phyloP scores from a whole-genome alignment of 1,139 yeast species.

The Zygosaccharomyces pseudobailii region DNA sequence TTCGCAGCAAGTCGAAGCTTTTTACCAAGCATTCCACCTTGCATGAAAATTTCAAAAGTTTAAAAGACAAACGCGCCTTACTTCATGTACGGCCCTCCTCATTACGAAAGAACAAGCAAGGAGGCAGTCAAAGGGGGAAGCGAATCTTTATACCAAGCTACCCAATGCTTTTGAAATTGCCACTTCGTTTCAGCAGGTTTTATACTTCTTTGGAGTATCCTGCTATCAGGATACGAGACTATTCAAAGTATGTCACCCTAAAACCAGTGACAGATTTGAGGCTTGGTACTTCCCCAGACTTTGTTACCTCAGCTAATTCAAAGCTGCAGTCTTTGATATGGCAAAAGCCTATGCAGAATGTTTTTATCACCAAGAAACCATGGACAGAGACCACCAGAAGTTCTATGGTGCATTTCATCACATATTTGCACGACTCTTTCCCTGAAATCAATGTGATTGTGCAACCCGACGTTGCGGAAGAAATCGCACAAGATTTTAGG shows the following conservation, averaged over 20 bases:
- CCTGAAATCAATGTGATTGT: conserved; percentile 73
- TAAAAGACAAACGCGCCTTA: not conserved
- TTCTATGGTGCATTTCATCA: conserved; percentile 63
- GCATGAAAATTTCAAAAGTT: not conserved
- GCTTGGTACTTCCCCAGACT: conserved; percentile 36
- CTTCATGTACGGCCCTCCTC: not conserved
- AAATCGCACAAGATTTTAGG: conserved; percentile 46
- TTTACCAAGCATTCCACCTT: not conserved
- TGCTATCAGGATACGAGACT: conserved; percentile 20
- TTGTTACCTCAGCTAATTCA: conserved; percentile 42
- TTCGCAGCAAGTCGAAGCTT: not conserved
- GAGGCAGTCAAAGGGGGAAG: not conserved
- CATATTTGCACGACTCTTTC: conserved; percentile 49
- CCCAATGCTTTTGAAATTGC: not conserved
- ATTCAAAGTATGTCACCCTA: conserved; percentile 23
- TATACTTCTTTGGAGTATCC: conserved; percentile 12
- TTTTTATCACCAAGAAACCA: conserved; percentile 80
- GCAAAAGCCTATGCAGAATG: conserved; percentile 57
- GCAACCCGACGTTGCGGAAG: conserved; percentile 72
- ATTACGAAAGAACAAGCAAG: not conserved
- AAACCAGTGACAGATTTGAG: conserved; percentile 28
- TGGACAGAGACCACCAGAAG: conserved; percentile 61
- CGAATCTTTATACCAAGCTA: not conserved
- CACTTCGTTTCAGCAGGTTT: conserved; percentile 5
- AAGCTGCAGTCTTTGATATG: conserved; percentile 48